Base-by-base conservation (phyloP, 2,329 filamentous ascomycete genomes). In the Aciculosporium take region DNA sequence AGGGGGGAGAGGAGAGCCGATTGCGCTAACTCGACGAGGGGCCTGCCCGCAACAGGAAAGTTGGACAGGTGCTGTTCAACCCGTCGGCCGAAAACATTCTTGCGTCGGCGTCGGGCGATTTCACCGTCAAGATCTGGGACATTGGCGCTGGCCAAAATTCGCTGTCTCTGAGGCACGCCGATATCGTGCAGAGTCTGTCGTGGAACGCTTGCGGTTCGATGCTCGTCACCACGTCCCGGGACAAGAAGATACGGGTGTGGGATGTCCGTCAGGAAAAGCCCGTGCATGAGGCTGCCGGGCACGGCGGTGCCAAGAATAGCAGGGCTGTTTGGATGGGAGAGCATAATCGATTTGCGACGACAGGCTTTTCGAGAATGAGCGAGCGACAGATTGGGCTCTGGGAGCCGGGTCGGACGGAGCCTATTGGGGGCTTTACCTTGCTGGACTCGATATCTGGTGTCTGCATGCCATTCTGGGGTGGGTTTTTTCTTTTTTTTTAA, bases 191-290 rank as follows among this genome's bases (percentile, higher is more conserved):
- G 64, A 94, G 86, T 47, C 71, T 96, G 54, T 93, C 89, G 24
- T 98, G 89, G 89, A 95, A 84, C 63, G 86, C 87, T 49, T 81
- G 84, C 52, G 91, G 91, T 45, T 79, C 79, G 43, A 72, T 91
- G 59, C 67, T 98, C 45, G 88, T 84, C 37, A 96, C 91, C 7
- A 96, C 91, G 7, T 94, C 87, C 46, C 78, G 91, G 55, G 91
- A 98, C 74, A 98, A 98, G 80, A 95, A 94, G 69, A 73, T 98
- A 49, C 81, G 91, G 46, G 80, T 96, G 48, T 98, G 91, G 91
- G 91, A 98, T 70, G 86, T 89, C 45, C 81, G 91, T 57, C 88
- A 95, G 68, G 83, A 96, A 65, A 82, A 76, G 62, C 76, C 88
- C 12, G 83, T 81, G 5, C 83, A 94, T 56, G 88, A 95, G 59